These are phyloP conservation scores for Fusarium devonianum DNA, from an alignment of 2,329 filamentous ascomycete species.

Conservation along the genomic window DNA sequence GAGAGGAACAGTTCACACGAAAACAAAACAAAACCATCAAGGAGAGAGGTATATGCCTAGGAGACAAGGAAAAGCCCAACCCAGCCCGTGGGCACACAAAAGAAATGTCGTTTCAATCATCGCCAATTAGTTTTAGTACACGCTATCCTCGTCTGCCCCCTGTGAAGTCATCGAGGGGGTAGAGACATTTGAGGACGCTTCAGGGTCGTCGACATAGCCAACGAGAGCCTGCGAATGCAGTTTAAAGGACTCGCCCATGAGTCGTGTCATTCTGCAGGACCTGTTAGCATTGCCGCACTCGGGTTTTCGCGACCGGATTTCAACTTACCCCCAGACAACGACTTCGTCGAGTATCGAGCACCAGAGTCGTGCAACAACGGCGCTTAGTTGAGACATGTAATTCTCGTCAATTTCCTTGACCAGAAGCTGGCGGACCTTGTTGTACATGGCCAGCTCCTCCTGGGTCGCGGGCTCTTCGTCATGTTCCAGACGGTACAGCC, in stretches of 20 bases:
- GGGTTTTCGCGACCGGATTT: too few relatives aligned
- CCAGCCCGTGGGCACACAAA: constrained; percentile 45
- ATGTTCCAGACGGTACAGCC: constrained; percentile 99
- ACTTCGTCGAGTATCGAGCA: constrained; percentile 98
- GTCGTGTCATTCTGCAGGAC: constrained; percentile 76
- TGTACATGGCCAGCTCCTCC: constrained; percentile 88
- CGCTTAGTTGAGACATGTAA: constrained; percentile 85
- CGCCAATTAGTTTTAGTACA: constrained; percentile 65
- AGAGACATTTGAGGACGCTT: constrained; percentile 72
- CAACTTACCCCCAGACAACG: constrained; percentile 96
- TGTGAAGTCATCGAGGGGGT: constrained; percentile 77
- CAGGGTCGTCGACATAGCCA: constrained; percentile 88
- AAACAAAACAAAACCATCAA: constrained; percentile 44
- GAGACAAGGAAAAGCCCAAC: constrained; percentile 39
- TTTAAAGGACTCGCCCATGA: constrained; percentile 98
- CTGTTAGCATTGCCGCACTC: constrained; percentile 30
- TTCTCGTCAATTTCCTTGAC: constrained; percentile 88
- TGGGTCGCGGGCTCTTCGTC: constrained; percentile 90
- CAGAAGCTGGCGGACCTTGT: constrained; percentile 88
- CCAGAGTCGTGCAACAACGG: constrained; percentile 94
- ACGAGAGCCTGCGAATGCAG: constrained; percentile 93
- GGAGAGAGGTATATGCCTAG: constrained; percentile 45
- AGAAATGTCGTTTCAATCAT: constrained; percentile 61
- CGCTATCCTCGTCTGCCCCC: constrained; percentile 74
- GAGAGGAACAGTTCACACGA: constrained; percentile 33